phyloP scores from a whole-genome alignment of 176 grass and related monocot species.

The Hordeum marinum region DNA sequence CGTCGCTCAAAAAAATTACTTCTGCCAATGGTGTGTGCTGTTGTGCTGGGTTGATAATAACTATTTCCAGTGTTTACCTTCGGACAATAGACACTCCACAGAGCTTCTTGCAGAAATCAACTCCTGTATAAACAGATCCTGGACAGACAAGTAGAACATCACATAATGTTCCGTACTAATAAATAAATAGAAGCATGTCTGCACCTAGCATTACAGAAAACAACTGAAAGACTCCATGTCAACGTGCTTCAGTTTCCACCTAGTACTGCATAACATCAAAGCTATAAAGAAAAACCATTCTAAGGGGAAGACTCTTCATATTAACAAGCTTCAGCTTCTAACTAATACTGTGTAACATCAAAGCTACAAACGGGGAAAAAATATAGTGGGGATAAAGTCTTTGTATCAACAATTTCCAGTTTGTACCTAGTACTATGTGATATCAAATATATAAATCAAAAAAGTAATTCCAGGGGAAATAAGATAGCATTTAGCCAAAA shows the following conservation, averaged over 20 bases:
- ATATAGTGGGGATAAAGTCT: not conserved
- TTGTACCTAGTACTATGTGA: not conserved
- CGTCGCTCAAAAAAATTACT: not conserved
- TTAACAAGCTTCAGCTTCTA: not conserved
- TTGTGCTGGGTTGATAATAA: slow-evolving; percentile 7
- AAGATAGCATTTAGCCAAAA: not conserved
- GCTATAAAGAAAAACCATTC: not conserved
- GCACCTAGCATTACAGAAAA: not conserved
- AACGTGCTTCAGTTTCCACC: not conserved
- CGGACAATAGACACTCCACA: slow-evolving; percentile 93
- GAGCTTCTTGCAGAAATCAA: slow-evolving; percentile 98
- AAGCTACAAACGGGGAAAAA: not conserved
- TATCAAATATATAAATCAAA: not conserved
- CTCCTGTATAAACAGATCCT: slow-evolving; percentile 83
- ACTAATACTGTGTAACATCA: not conserved
- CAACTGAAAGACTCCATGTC: not conserved
- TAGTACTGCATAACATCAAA: not conserved
- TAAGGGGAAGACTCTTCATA: not conserved
- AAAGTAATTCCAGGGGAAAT: not conserved
- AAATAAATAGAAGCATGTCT: slow-evolving; percentile 2
- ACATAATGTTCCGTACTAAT: not conserved
- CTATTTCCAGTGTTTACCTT: slow-evolving; percentile 55
- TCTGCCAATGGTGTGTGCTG: not conserved
- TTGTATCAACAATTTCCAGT: not conserved
- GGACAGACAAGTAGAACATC: slow-evolving; percentile 19